A percentile compares a stretch with the other conserved stretches of the same genome.
These are phyloP conservation scores for Pyronema domesticum DNA, from an alignment of 495 filamentous ascomycete genomes.

Conservation along the genomic window DNA sequence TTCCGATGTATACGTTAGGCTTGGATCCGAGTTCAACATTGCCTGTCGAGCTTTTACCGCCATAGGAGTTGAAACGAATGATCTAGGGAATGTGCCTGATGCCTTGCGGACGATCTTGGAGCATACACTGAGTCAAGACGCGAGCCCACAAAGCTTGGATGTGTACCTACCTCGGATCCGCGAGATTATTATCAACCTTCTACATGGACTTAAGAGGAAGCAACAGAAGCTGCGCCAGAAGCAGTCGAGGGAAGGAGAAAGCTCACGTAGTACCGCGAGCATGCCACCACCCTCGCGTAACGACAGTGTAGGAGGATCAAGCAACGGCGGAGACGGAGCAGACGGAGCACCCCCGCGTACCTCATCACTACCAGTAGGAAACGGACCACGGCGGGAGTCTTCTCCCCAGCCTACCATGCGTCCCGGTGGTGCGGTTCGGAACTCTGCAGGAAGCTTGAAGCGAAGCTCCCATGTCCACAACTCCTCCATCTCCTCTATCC, in stretches of 20 bases:
- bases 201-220: constrained; percentile 91
- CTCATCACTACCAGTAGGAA: constrained; percentile 3
- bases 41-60: constrained; percentile 89
- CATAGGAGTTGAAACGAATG: constrained; percentile 84
- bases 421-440: not conserved
- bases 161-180: constrained; percentile 79
- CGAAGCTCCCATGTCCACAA: constrained; percentile 17
- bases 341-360: constrained; percentile 14
- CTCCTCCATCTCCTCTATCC: constrained; percentile 12
- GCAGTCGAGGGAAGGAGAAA: constrained; percentile 41
- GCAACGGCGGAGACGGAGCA: not conserved
- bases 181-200: constrained; percentile 93
- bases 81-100: constrained; percentile 90
- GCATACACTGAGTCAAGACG: constrained; percentile 90
- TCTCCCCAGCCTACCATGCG: not conserved
- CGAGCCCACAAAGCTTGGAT: constrained; percentile 78
- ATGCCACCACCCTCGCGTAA: not conserved
- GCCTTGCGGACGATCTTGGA: constrained; percentile 76
- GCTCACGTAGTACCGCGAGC: not conserved
- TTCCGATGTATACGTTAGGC: constrained; percentile 89
- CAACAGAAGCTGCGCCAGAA: constrained; percentile 77
- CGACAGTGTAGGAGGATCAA: constrained; percentile 20
- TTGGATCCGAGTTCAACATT: constrained; percentile 98
- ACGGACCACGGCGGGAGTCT: not conserved
- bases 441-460: not conserved